Evolutionary conservation across 495 filamentous ascomycete species (phyloP), one percentile per base, ranked within the genome.

Genomic region (Penicillium alfredii): DNA sequence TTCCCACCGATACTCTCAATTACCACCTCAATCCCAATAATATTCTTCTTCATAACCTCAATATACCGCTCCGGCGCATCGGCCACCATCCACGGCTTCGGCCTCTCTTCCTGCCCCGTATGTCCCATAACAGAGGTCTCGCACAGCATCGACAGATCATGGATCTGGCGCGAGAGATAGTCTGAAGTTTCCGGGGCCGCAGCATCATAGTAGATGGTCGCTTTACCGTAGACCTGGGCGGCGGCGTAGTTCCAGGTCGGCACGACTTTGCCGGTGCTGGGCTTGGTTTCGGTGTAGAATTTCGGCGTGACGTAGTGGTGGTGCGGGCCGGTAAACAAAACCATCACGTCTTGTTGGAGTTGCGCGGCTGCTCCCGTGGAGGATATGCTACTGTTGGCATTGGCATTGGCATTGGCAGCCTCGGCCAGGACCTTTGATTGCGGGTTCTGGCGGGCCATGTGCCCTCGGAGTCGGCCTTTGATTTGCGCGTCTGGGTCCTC

Each of bases 161-260:
- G 26, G n/a, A 71, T 51, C 43, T 71, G 64, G 22, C 48, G 51
- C 11, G 51, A 43, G 5, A 74, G 47, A 31, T 68, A 75, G 0
- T 37, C 10, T 5, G 47, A 39, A 12, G 68, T 67, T 33, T 62
- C 56, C 12, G n/a, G n/a, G n/a, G n/a, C n/a, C n/a, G 49, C 45
- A 3, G 63, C 38, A 38, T 76, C 63, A 37, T 49, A 63, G 44
- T 59, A 70, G 15, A 78, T 53, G 1, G 38, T 69, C 1, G 58
- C 58, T 4, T 48, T 63, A 17, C 73, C 72, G 40, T 76, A 76
- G 1, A 55, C 66, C 33, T 76, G 70, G 2, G 61, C 72, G 1
- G 73, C 72, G 3, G 69, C 50, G 42, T 76, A 77, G 47, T 76
- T 71, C 74, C 74, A 78, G 0, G 74, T 78, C 10, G 72, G 72